Evolutionary conservation across 2,329 filamentous ascomycete species (phyloP).

Genomic region (Capronia epimyces): DNA sequence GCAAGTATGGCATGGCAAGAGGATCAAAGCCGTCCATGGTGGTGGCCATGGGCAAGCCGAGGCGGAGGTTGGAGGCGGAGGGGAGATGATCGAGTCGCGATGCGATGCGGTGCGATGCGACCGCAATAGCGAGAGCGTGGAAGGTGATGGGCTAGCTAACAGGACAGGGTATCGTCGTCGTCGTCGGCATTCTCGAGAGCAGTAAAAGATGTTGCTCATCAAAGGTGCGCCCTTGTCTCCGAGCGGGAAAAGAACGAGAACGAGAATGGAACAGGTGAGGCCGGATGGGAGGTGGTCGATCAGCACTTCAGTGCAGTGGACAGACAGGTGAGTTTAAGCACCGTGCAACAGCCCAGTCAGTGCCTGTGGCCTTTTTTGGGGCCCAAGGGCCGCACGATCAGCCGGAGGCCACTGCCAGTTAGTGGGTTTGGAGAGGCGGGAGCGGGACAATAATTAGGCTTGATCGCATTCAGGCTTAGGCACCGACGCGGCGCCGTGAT

Average conservation of each 20-base stretch:
- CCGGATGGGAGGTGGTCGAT: constrained; percentile 10
- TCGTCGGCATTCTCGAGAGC: constrained; percentile 12
- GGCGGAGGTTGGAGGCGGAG: constrained; percentile 2
- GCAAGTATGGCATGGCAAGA: constrained; percentile 59
- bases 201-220: constrained; percentile 6
- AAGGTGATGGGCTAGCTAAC: constrained; percentile 1
- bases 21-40: constrained; percentile 55
- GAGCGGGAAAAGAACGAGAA: constrained; percentile 9
- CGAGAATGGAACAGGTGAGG: constrained; percentile 13
- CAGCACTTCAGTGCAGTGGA: constrained; percentile 2
- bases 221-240: constrained; percentile 10
- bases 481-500: not conserved
- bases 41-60: constrained; percentile 20
- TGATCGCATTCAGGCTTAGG: not conserved
- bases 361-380: not conserved
- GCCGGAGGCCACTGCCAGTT: not conserved
- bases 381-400: not conserved
- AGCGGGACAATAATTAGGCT: not conserved
- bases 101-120: constrained; percentile 1
- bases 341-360: not conserved
- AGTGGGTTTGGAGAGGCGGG: not conserved
- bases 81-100: constrained; percentile 6
- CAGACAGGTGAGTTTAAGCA: constrained; percentile 10
- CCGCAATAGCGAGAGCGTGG: not conserved
- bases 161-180: constrained; percentile 3